Evolutionary conservation across 2,329 filamentous ascomycete species (phyloP).

Genomic region (Xylaria sp.): DNA sequence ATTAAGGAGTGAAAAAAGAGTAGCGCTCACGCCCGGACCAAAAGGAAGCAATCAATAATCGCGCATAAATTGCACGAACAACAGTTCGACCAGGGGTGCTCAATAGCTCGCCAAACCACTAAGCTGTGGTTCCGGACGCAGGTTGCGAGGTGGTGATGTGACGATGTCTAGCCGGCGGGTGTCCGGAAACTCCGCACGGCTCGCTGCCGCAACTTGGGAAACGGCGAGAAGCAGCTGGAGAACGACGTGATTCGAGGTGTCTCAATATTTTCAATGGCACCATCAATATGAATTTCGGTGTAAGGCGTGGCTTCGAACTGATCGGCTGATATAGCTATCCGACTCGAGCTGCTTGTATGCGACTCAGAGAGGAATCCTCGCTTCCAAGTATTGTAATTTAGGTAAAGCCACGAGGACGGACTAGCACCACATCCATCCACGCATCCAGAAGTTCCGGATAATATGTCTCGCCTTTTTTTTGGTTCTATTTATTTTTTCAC

Average conservation of each 20-base stretch:
- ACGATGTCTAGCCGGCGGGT: constrained; percentile 13
- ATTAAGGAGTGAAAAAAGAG: constrained; percentile 14
- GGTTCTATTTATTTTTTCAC: constrained; percentile 10
- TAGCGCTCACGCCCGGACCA: constrained; percentile 13
- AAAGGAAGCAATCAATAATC: constrained; percentile 24
- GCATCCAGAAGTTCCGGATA: constrained; percentile 23
- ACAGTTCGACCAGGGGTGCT: constrained; percentile 7
- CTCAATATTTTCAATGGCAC: constrained; percentile 12
- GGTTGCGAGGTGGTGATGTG: constrained; percentile 2
- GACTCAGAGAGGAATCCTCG: constrained; percentile 3
- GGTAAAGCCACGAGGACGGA: constrained; percentile 20
- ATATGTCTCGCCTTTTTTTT: constrained; percentile 26
- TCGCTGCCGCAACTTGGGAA: constrained; percentile 20
- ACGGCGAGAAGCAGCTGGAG: constrained; percentile 24
- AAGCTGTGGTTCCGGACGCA: constrained; percentile 18
- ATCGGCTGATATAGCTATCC: constrained; percentile 27
- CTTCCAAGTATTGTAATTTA: background rate
- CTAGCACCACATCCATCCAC: constrained; percentile 12
- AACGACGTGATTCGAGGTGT: constrained; percentile 12
- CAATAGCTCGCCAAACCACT: background rate
- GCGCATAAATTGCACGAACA: constrained; percentile 27
- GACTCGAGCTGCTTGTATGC: constrained; percentile 21
- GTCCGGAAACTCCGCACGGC: constrained; percentile 33
- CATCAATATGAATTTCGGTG: constrained; percentile 31
- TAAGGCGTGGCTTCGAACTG: constrained; percentile 18